phyloP scores from a whole-genome alignment of 73 alveolate species.

The Tetrahymena malaccensis region DNA sequence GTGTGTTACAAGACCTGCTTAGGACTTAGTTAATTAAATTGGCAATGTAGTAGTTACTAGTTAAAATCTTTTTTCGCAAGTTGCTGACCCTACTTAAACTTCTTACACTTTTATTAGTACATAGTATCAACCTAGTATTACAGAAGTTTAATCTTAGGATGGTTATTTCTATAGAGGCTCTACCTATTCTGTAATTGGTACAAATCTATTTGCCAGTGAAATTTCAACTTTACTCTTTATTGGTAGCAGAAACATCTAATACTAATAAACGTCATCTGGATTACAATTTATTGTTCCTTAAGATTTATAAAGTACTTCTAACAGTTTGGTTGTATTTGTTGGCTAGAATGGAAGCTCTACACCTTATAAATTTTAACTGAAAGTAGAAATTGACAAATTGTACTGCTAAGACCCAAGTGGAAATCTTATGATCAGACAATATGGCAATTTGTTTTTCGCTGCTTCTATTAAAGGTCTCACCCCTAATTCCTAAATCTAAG shows the following conservation, averaged over 20 bases:
- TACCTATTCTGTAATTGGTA: neutral
- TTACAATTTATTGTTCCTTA: neutral
- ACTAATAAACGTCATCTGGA: neutral
- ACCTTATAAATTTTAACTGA: neutral
- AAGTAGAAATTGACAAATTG: no score
- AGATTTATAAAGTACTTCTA: neutral
- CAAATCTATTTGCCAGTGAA: neutral
- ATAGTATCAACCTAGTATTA: neutral
- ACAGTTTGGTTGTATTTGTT: neutral
- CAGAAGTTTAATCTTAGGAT: neutral
- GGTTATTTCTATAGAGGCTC: neutral
- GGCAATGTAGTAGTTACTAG: no score
- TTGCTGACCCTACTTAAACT: no score
- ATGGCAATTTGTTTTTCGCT: no score
- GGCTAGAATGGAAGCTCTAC: neutral
- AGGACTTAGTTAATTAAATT: no score
- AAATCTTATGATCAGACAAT: no score
- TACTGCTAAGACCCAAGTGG: no score
- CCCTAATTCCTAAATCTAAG: no score
- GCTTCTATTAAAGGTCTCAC: no score
- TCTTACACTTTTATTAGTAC: no score
- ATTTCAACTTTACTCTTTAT: neutral
- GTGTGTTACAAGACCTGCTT: no score
- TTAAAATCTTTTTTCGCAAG: no score
- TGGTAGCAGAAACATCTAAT: neutral